phyloP scores from a whole-genome alignment of 2,329 filamentous ascomycete genomes.

The Hypoxylon sp. region DNA sequence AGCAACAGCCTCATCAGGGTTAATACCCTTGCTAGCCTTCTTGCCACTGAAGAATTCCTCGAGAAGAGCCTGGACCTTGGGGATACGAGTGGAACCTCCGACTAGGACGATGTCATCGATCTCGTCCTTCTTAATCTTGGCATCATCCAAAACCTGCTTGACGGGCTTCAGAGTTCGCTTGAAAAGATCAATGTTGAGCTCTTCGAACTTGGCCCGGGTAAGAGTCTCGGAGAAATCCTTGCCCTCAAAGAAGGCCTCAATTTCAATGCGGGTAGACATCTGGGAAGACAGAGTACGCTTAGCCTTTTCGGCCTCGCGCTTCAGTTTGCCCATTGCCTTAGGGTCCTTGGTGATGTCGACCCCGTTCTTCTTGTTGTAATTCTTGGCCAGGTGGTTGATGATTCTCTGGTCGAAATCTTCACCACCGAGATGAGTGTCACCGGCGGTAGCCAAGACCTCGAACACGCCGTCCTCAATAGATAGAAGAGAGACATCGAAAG shows the following conservation, averaged over 20 bases:
- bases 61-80: slow-evolving; percentile 94
- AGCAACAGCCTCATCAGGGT: slow-evolving; percentile 98
- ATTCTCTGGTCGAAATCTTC: slow-evolving; percentile 99
- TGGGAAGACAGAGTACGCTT: slow-evolving; percentile 97
- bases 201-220: slow-evolving; percentile 98
- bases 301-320: slow-evolving; percentile 99
- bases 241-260: slow-evolving; percentile 96
- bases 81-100: slow-evolving; percentile 98
- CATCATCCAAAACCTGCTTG: slow-evolving; percentile 98
- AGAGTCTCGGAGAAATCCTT: slow-evolving; percentile 98
- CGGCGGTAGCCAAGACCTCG: slow-evolving; percentile 92
- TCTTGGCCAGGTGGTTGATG: slow-evolving; percentile 96
- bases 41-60: slow-evolving; percentile 97
- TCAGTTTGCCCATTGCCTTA: slow-evolving; percentile 99
- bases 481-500: slow-evolving; percentile 93
- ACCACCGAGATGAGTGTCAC: slow-evolving; percentile 98
- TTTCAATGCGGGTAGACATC: slow-evolving; percentile 94
- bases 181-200: slow-evolving; percentile 98
- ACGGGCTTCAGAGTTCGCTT: slow-evolving; percentile 99
- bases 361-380: slow-evolving; percentile 97
- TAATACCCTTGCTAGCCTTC: slow-evolving; percentile 99
- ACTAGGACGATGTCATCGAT: slow-evolving; percentile 97
- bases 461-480: slow-evolving; percentile 94
- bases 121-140: slow-evolving; percentile 95
- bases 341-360: slow-evolving; percentile 94